Percentiles rank a stretch among this genome's conserved stretches.
Evolutionary conservation across 2,329 filamentous ascomycete genomes (phyloP).

Genomic region (Ophiostoma australiae): DNA sequence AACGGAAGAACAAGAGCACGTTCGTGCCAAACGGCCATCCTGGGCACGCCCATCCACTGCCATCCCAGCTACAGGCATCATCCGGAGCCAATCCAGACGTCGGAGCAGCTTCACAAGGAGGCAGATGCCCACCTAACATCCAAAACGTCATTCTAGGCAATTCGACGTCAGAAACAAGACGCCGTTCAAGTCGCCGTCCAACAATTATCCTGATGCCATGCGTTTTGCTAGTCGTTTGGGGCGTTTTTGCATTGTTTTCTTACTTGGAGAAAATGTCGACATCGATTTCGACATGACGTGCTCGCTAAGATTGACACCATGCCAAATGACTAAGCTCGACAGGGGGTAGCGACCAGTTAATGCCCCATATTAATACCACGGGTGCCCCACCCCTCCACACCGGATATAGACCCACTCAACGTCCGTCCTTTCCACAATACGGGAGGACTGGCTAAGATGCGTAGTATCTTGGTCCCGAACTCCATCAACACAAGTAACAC

Average conservation of each 20-base stretch:
- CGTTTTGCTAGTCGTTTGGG: neutral
- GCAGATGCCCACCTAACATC: neutral
- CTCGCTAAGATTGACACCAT: conserved; percentile 7
- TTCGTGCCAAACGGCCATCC: neutral
- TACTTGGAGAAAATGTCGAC: conserved; percentile 16
- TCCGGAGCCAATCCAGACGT: conserved; percentile 2
- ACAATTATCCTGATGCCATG: neutral
- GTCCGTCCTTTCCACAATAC: neutral
- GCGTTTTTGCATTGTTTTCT: neutral
- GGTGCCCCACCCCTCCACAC: neutral
- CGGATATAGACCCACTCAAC: neutral
- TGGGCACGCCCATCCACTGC: conserved; percentile 6
- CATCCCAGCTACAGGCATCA: conserved; percentile 7
- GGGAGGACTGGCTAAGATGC: neutral
- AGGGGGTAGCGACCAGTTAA: neutral
- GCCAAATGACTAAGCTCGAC: conserved; percentile 4
- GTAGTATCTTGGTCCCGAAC: neutral
- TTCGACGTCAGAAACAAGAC: conserved; percentile 11
- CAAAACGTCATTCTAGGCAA: neutral
- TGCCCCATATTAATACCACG: neutral
- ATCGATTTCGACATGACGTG: conserved; percentile 15
- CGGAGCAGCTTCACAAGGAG: neutral
- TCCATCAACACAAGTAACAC: neutral
- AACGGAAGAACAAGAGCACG: neutral
- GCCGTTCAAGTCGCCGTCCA: conserved; percentile 6